These are phyloP conservation scores for Elymus sibiricus DNA, from an alignment of 176 grass and related monocot genomes.

Conservation along the genomic window DNA sequence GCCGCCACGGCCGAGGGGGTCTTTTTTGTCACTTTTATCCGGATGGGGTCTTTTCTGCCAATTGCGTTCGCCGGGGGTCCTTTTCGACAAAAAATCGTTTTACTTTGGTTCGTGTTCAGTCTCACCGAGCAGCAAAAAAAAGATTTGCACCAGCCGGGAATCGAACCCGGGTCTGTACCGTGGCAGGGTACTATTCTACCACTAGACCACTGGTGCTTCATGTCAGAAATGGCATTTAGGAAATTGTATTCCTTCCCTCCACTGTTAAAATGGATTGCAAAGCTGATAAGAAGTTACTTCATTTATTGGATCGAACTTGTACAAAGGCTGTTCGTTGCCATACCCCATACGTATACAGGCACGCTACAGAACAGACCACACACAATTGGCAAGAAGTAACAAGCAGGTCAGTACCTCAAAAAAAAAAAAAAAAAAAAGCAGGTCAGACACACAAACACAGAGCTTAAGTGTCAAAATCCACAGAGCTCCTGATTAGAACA, in stretches of 20 bases:
- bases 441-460: background rate
- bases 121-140: no score
- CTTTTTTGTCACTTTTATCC: no score
- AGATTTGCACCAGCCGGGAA: constrained; percentile 37
- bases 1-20: no score
- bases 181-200: constrained; percentile 80
- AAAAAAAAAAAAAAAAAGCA: no score
- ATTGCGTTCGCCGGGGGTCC: no score
- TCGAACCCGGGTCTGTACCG: constrained; percentile 69
- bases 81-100: no score
- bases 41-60: no score
- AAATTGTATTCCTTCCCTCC: no score
- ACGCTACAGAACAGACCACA: background rate
- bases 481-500: constrained; percentile 31
- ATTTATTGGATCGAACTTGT: constrained; percentile 32
- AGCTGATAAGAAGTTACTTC: background rate
- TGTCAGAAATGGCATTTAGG: accelerated
- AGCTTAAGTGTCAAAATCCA: background rate
- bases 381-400: background rate
- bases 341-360: background rate
- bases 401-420: background rate
- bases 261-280: background rate
- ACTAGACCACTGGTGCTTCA: constrained; percentile 57
- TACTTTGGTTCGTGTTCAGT: no score
- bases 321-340: background rate